Percentiles rank a stretch among this genome's conserved stretches.
Conservation (phyloP, 129 eudicot species). For the Pulicaria dysenterica region DNA sequence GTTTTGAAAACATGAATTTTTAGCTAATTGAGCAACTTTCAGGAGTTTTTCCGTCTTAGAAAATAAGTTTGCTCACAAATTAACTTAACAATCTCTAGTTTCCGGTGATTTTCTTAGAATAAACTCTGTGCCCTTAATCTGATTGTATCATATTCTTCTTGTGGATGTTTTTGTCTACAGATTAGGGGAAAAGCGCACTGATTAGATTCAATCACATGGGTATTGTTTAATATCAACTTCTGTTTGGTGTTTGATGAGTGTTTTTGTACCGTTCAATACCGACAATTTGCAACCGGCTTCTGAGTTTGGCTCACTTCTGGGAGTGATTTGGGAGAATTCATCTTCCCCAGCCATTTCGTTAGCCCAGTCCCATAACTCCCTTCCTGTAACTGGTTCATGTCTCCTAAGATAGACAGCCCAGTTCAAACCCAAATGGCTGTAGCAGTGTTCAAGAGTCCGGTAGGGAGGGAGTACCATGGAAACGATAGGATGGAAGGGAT, state of each 20-base stretch:
- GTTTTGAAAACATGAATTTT: not conserved
- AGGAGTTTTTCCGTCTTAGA: not conserved
- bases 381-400: slow-evolving; percentile 39
- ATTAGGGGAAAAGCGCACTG: slow-evolving; percentile 18
- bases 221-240: slow-evolving; percentile 1
- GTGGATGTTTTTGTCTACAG: slow-evolving; percentile 31
- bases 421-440: slow-evolving; percentile 90
- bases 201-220: slow-evolving; percentile 12
- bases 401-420: slow-evolving; percentile 63
- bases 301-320: slow-evolving; percentile 50
- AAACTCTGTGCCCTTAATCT: not conserved
- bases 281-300: slow-evolving; percentile 31
- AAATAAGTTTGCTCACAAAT: not conserved
- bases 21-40: not conserved
- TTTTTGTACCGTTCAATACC: slow-evolving; percentile 7
- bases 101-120: not conserved
- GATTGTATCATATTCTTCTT: not conserved
- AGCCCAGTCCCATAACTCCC: not conserved
- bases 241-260: slow-evolving; percentile 40
- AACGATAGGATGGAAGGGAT: slow-evolving; percentile 20
- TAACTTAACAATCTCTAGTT: not conserved
- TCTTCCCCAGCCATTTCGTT: slow-evolving; percentile 30
- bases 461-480: slow-evolving; percentile 72
- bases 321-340: slow-evolving; percentile 48
- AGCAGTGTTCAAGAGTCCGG: slow-evolving; percentile 61